A percentile compares a stretch with the other conserved stretches of the same genome.
phyloP scores from a whole-genome alignment of 164 flowering plant genomes.

The Nymphaea thermarum region DNA sequence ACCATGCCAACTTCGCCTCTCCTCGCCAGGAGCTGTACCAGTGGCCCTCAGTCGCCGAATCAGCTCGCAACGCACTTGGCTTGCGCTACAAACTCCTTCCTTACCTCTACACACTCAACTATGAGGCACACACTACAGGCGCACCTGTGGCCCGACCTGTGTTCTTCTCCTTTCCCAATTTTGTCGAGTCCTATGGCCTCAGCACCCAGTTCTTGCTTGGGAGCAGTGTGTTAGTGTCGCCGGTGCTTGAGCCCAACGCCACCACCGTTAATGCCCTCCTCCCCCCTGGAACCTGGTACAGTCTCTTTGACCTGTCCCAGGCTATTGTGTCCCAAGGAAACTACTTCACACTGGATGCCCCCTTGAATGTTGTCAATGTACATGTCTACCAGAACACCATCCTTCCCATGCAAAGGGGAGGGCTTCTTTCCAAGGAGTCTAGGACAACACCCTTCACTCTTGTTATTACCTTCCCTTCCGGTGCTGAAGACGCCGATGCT shows the following conservation, averaged over 20 bases:
- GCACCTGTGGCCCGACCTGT: constrained; percentile 67
- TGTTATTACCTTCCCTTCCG: not conserved
- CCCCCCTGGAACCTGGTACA: constrained; percentile 3
- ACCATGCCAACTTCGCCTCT: constrained; percentile 52
- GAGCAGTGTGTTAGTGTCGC: constrained; percentile 50
- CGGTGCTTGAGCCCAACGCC: constrained; percentile 31
- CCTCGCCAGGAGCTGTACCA: constrained; percentile 67
- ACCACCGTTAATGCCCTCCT: not conserved
- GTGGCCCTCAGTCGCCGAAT: constrained; percentile 57
- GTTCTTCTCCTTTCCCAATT: constrained; percentile 58
- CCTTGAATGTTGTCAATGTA: constrained; percentile 1
- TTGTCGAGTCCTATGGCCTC: constrained; percentile 22
- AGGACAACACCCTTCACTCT: not conserved
- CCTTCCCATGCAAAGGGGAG: constrained; percentile 1
- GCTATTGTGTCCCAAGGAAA: not conserved
- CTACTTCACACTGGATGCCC: constrained; percentile 1
- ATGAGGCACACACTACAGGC: constrained; percentile 53
- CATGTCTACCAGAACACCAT: constrained; percentile 2
- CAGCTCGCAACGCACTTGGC: constrained; percentile 61
- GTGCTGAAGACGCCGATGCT: not conserved
- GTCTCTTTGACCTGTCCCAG: not conserved
- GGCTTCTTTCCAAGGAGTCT: not conserved
- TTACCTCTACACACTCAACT: constrained; percentile 52
- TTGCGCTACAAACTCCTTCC: constrained; percentile 63
- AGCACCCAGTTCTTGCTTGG: constrained; percentile 74